These are phyloP conservation scores for Beauveria caledonica DNA, from an alignment of 2,329 filamentous ascomycete species.

Conservation along the genomic window DNA sequence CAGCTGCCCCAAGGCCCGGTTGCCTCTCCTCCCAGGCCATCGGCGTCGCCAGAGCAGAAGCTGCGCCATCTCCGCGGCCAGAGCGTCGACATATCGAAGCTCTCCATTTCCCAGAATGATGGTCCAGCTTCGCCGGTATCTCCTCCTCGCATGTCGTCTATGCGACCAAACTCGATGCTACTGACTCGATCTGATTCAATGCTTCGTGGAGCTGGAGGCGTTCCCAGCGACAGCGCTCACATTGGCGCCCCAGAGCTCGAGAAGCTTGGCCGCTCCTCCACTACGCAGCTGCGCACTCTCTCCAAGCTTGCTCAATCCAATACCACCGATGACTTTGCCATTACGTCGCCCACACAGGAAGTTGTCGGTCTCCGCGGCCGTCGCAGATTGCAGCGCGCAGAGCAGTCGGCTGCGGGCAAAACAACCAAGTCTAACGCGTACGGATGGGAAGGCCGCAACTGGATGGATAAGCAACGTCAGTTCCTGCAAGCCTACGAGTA, in stretches of 20 bases:
- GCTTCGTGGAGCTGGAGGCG: constrained; percentile 26
- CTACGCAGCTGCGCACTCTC: constrained; percentile 77
- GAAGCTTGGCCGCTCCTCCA: constrained; percentile 78
- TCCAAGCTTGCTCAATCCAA: constrained; percentile 73
- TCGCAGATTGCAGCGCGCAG: constrained; percentile 67
- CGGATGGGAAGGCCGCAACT: constrained; percentile 76
- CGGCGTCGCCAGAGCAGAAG: constrained; percentile 29
- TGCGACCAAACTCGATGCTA: constrained; percentile 54
- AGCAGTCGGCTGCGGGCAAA: constrained; percentile 40
- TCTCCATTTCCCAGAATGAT: constrained; percentile 41
- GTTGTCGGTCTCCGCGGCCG: constrained; percentile 83
- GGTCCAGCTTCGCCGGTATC: constrained; percentile 33
- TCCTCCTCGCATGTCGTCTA: constrained; percentile 32
- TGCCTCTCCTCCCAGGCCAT: constrained; percentile 24
- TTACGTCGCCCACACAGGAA: constrained; percentile 71
- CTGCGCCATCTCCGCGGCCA: constrained; percentile 41
- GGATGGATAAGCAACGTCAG: constrained; percentile 98
- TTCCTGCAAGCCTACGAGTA: constrained; percentile 97
- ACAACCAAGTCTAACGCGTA: constrained; percentile 45
- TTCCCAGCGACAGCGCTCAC: constrained; percentile 29
- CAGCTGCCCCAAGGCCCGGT: constrained; percentile 62
- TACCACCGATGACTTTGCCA: constrained; percentile 70
- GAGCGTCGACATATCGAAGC: constrained; percentile 53
- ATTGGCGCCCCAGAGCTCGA: constrained; percentile 67
- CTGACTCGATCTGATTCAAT: constrained; percentile 50